Conservation (phyloP, 108 stramenopile genomes). For the Skeletonema costatum region DNA sequence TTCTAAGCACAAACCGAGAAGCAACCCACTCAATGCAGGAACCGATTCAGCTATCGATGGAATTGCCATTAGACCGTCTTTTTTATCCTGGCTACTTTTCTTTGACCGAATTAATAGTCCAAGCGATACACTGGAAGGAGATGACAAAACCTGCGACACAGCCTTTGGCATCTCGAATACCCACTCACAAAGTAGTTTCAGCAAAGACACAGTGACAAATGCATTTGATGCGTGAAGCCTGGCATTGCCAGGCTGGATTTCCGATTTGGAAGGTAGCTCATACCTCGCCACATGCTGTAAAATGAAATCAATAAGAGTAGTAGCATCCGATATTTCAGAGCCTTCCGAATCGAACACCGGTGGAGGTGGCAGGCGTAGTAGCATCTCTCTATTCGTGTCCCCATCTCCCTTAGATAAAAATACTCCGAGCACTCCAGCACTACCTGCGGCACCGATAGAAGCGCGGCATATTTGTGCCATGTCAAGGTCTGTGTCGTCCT, state of each 20-base stretch:
- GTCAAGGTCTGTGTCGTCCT: neutral
- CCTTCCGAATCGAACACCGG: conserved; percentile 10
- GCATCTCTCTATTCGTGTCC: conserved; percentile 67
- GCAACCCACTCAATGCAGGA: conserved; percentile 52
- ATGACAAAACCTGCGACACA: conserved; percentile 56
- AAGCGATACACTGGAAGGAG: conserved; percentile 46
- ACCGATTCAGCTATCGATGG: conserved; percentile 12
- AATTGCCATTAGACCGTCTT: neutral
- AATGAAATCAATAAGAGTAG: conserved; percentile 44
- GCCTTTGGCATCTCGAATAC: conserved; percentile 60
- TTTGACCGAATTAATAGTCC: conserved; percentile 41
- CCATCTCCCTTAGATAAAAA: conserved; percentile 57
- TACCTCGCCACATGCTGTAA: conserved; percentile 38
- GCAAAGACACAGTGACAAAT: conserved; percentile 28
- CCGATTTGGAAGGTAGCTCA: neutral
- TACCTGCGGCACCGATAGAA: conserved; percentile 61
- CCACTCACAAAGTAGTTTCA: conserved; percentile 69
- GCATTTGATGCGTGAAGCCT: conserved; percentile 25
- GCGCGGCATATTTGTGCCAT: conserved; percentile 26
- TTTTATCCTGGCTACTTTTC: neutral
- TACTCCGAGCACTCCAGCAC: conserved; percentile 63
- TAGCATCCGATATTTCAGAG: conserved; percentile 11
- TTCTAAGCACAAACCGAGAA: conserved; percentile 75
- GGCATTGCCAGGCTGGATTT: neutral
- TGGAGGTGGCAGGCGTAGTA: conserved; percentile 52